Conservation (phyloP, 768 basidiomycete genomes). For the Ephemerocybe angulata region DNA sequence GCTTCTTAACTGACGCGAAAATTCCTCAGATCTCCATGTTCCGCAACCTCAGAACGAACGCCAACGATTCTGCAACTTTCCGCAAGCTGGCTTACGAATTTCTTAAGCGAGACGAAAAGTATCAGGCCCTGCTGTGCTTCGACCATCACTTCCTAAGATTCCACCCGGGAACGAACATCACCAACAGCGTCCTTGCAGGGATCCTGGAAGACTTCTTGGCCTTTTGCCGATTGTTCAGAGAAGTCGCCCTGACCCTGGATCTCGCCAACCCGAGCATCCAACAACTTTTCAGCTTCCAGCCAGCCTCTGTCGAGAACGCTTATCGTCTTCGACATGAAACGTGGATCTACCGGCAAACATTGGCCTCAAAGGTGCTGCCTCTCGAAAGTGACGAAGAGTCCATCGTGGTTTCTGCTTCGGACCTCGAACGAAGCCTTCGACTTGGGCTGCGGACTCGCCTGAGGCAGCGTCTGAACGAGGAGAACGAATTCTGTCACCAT, state of each 20-base stretch:
- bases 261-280: slow-evolving; percentile 23
- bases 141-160: slow-evolving; percentile 36
- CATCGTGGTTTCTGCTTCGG: background rate
- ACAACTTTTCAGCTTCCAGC: slow-evolving; percentile 32
- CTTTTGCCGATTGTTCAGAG: slow-evolving; percentile 32
- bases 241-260: slow-evolving; percentile 25
- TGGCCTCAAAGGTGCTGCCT: background rate
- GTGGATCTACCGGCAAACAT: background rate
- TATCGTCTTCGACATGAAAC: slow-evolving; percentile 21
- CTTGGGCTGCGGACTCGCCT: slow-evolving; percentile 7
- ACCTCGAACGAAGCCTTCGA: background rate
- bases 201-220: slow-evolving; percentile 31
- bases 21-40: slow-evolving; percentile 18
- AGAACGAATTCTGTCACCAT: slow-evolving; percentile 11
- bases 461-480: slow-evolving; percentile 3
- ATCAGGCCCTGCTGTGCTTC: slow-evolving; percentile 41
- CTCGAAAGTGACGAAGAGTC: slow-evolving; percentile 10
- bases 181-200: slow-evolving; percentile 22
- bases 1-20: background rate
- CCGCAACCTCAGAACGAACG: slow-evolving; percentile 4
- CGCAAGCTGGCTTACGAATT: slow-evolving; percentile 30
- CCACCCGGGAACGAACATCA: slow-evolving; percentile 21
- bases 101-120: slow-evolving; percentile 17
- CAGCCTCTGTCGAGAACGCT: slow-evolving; percentile 21
- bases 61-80: slow-evolving; percentile 24